Base-by-base conservation (phyloP, 805 yeast genomes). In the Candida easanensis region DNA sequence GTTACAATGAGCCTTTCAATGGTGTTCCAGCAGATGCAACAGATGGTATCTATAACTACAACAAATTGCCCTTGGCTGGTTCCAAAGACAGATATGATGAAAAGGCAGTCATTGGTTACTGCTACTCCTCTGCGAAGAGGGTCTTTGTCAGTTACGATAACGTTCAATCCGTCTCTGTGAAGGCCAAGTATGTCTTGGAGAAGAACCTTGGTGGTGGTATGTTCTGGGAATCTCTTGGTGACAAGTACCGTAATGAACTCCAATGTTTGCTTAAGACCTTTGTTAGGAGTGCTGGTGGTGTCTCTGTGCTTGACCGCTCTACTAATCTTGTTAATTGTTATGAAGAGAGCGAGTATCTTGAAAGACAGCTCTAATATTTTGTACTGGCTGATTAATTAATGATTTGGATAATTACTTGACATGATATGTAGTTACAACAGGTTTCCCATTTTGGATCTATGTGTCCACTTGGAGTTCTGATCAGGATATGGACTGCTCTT, bases 141-240 rank as follows among this genome's bases (percentile, higher is more conserved):
- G 65, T 63, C 5, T 64, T 85, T 35, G 70, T 84, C 2, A 71
- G 76, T 6, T 91, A 84, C 61, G 99, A 91, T 58, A 83, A 76
- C 48, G 68, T 68, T 0, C 65, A 69, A 4, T 71, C 83, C 2
- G 77, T 75, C 2, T 54, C 58, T 8, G 53, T 54, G 15, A 93
- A 91, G 60, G 88, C 88, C 0, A 54, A 66, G 22, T 88, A 77
- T 53, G 78, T 84, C 7, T 53, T 50, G 31, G 52, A 62, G 17
- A 61, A 66, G 6, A 56, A 67, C 0, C 64, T 89, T 9, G 95
- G 83, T 0, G 98, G 99, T 0, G 96, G 86, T 0, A 82, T 93
- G 79, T 90, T 87, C 83, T 91, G 98, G 98, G 97, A 91, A 55
- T 82, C 96, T 0, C 74, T 82, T 44, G 96, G 96, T 2, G 96